Conservation (phyloP, 1,139 yeast species). For the Protomyces arabidopsidicola region DNA sequence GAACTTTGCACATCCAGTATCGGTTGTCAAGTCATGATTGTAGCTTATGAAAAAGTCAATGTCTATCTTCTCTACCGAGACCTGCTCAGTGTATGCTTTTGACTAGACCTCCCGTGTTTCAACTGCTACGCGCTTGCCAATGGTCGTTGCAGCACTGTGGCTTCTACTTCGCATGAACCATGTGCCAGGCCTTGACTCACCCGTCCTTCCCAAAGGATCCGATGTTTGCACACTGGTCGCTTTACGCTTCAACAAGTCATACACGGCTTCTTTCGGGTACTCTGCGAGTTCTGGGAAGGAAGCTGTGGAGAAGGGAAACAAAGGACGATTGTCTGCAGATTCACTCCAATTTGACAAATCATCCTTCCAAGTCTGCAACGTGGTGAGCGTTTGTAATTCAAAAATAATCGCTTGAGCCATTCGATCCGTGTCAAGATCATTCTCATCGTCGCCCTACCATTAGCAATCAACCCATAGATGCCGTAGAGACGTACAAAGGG, state of each 20-base stretch:
- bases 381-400: neutral
- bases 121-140: no score
- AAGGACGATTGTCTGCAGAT: neutral
- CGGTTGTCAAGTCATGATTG: no score
- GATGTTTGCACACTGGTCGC: neutral
- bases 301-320: neutral
- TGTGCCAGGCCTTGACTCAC: neutral
- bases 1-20: no score
- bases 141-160: neutral
- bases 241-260: neutral
- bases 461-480: slow-evolving; percentile 11
- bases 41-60: no score
- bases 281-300: neutral
- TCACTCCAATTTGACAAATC: neutral
- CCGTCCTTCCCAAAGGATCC: neutral
- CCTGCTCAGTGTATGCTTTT: no score
- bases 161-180: neutral
- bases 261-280: neutral
- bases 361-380: neutral
- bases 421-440: slow-evolving; percentile 6
- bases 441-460: slow-evolving; percentile 20
- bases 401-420: neutral
- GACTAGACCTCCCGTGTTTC: no score
- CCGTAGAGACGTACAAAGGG: slow-evolving; percentile 32
- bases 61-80: no score